A percentile compares a stretch with the other conserved stretches of the same genome.
Evolutionary conservation across 1,139 yeast genomes (phyloP).

Genomic region (Pichia sp.): DNA sequence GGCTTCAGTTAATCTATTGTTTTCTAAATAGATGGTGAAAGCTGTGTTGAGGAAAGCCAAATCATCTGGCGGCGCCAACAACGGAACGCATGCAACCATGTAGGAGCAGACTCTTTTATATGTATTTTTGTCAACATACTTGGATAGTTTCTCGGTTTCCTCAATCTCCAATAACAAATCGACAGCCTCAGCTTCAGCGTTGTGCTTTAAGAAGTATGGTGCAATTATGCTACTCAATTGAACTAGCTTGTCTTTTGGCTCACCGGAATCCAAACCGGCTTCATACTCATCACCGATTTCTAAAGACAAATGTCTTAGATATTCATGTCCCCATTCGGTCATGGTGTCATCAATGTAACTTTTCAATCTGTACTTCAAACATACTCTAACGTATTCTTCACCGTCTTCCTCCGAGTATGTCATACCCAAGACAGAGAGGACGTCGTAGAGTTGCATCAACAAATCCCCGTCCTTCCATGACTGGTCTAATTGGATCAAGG

Average conservation of each 20-base stretch:
- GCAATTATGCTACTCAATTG: slow-evolving; percentile 72
- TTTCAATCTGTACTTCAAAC: slow-evolving; percentile 73
- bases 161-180: slow-evolving; percentile 89
- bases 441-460: slow-evolving; percentile 64
- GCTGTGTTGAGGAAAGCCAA: slow-evolving; percentile 83
- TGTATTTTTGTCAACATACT: slow-evolving; percentile 80
- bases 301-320: slow-evolving; percentile 89
- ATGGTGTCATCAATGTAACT: slow-evolving; percentile 54
- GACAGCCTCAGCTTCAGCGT: slow-evolving; percentile 98
- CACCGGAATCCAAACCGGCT: slow-evolving; percentile 45
- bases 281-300: slow-evolving; percentile 85
- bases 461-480: slow-evolving; percentile 47
- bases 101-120: slow-evolving; percentile 88
- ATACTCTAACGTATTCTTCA: slow-evolving; percentile 52
- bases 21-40: slow-evolving; percentile 75
- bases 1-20: slow-evolving; percentile 84
- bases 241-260: slow-evolving; percentile 37
- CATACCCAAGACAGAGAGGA: slow-evolving; percentile 91
- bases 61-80: slow-evolving; percentile 94
- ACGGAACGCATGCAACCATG: slow-evolving; percentile 92
- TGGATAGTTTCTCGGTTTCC: slow-evolving; percentile 73
- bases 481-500: slow-evolving; percentile 54
- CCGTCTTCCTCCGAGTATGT: slow-evolving; percentile 80
- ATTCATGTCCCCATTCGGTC: slow-evolving; percentile 97
- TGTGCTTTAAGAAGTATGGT: slow-evolving; percentile 87